phyloP scores from a whole-genome alignment of 129 eudicot species.

The Flaveria trinervia region DNA sequence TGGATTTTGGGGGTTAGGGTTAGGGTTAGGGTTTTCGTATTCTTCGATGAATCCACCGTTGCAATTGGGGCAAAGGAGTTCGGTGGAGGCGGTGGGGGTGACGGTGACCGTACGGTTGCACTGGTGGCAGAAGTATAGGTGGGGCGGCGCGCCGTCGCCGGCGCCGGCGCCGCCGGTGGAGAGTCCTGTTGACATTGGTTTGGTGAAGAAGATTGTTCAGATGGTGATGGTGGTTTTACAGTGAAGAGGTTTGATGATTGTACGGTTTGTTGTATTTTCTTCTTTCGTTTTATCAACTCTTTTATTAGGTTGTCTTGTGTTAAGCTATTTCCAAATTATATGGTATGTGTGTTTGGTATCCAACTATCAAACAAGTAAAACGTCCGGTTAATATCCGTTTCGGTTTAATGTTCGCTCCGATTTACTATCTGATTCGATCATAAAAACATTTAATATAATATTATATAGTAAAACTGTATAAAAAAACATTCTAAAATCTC shows the following conservation, averaged over 20 bases:
- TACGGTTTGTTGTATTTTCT: neutral
- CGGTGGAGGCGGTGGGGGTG: slow-evolving; percentile 42
- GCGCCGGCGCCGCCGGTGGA: slow-evolving; percentile 15
- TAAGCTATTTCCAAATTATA: no score
- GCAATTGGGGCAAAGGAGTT: slow-evolving; percentile 75
- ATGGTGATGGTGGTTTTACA: neutral
- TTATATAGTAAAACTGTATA: no score
- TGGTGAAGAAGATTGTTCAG: slow-evolving; percentile 17
- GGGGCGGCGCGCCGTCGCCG: slow-evolving; percentile 29
- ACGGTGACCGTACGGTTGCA: slow-evolving; percentile 68
- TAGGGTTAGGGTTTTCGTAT: slow-evolving; percentile 58
- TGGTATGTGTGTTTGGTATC: no score
- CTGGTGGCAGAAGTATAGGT: slow-evolving; percentile 65
- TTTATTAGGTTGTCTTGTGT: neutral
- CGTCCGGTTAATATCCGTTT: no score
- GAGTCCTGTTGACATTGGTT: slow-evolving; percentile 36
- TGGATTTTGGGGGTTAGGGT: slow-evolving; percentile 42
- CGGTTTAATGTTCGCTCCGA: no score
- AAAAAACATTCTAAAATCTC: no score
- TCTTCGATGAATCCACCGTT: slow-evolving; percentile 82
- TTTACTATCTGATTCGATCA: no score
- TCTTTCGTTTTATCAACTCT: neutral
- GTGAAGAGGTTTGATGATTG: neutral
- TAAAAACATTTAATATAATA: no score
- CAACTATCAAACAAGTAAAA: no score